Evolutionary conservation across 2,329 filamentous ascomycete genomes (phyloP), one percentile per base, ranked within the genome.

Genomic region (Neonectria faginata): DNA sequence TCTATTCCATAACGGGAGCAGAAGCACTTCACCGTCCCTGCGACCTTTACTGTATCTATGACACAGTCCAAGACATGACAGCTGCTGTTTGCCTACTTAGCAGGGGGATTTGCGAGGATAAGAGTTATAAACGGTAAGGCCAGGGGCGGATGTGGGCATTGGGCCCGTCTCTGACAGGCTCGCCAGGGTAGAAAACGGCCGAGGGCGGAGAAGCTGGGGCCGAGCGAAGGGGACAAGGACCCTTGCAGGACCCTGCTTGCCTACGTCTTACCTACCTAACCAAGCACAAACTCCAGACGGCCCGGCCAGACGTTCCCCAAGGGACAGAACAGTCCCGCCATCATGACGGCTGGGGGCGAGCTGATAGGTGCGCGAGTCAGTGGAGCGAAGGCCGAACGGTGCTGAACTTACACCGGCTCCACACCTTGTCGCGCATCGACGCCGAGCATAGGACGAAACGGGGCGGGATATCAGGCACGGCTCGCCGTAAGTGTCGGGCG

Each of bases 381-480:
- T 33, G 29, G 48, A 51, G 27, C 29, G 29, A 33, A 16, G 14
- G 14, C 36, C 36, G 36, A n/a, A 39, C 25, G 48, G 16, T 11
- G 36, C 48, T 31, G n/a, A 51, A 51, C 48, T 33, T 36, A 51
- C 48, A 51, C 48, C 48, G 48, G 48, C 48, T 51, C 48, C 48
- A 51, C 48, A 51, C 48, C 48, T 51, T 51, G n/a, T 14, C n/a
- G 27, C 20, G 29, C 48, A 51, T 51, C 48, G 29, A 51, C 48
- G 48, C 48, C 29, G 48, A 51, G 48, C n/a, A 31, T 6, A 50
- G 36, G 47, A 50, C 47, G 47, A 20, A 50, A 31, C 25, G 16
- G 48, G 48, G 29, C 48, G 29, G 48, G 29, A 51, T 51, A 51
- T 51, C 48, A 20, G 29, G 27, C 27, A 51, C 47, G 29, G 16